Base-by-base conservation (phyloP, 768 basidiomycete species). In the Suillus lakei region DNA sequence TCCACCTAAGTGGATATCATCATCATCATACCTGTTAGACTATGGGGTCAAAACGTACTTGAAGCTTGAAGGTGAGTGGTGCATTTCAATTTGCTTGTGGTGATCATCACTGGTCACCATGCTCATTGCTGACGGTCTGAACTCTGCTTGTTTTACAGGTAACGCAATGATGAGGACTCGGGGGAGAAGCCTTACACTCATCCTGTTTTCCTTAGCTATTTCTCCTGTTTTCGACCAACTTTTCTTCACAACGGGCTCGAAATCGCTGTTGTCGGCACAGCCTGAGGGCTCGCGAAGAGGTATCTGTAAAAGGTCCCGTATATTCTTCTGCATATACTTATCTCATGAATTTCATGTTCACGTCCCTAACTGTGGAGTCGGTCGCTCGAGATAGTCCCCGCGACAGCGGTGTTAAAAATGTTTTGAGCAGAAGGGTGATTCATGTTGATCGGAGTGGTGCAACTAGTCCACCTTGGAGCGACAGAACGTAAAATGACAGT, bases 251-350 rank as follows among this genome's bases (percentile, higher is more conserved):
- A 34, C 95, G 91, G 91, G 70, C 91, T 96, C 67, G 87, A 95
- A 85, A 96, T 93, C 61, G 82, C 85, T 50, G 86, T 89, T 66
- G 88, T 91, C 65, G 94, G 95, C 76, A 87, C 89, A 68, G 91
- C 92, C 86, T 94, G 85, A 80, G 54, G 54, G 63, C 26, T 5
- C 26, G 48, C 48, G 48, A 50, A 48, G 23, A n/a, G 8, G 43
- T 43, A 43, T 43, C 21, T 21, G 8, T 8, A 9, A 3, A 46
- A 23, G 44, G 23, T 12, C 44, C 44, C 13, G 44, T 13, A 13
- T 23, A 23, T 46, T 13, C 12, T 23, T 46, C n/a, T 46, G 5
- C n/a, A 46, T 46, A 12, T 46, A 12, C 44, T 46, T 23, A 23
- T 46, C 44, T 43, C n/a, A 46, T 23, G 12, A 23, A 46, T 12